Conservation (phyloP, 116 monocot species). For the Iris pallida region DNA sequence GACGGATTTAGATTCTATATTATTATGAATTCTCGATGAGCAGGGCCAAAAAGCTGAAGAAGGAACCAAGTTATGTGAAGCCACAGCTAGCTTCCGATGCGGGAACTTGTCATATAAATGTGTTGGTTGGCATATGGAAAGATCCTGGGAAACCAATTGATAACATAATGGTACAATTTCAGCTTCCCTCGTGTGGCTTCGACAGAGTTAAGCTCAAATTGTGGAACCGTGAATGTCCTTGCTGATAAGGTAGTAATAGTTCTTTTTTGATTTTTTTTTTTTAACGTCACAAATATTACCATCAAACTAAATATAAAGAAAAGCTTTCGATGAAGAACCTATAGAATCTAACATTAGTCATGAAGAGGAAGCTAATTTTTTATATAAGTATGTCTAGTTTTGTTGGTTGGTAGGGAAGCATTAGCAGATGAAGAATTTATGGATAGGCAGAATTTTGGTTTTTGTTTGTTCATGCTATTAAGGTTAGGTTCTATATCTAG, state of each 20-base stretch:
- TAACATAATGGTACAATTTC: constrained; percentile 54
- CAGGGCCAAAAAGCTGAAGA: constrained; percentile 87
- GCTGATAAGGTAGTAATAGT: constrained; percentile 55
- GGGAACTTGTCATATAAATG: constrained; percentile 64
- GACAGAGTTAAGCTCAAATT: constrained; percentile 65
- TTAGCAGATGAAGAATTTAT: too few relatives aligned
- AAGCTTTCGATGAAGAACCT: too few relatives aligned
- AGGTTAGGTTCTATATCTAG: too few relatives aligned
- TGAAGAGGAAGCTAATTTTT: too few relatives aligned
- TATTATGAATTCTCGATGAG: neutral
- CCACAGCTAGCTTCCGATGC: constrained; percentile 67
- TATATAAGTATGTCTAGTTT: too few relatives aligned
- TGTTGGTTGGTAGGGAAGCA: too few relatives aligned
- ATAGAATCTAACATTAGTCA: too few relatives aligned
- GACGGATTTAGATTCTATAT: neutral
- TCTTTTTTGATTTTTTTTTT: too few relatives aligned
- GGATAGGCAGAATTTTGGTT: too few relatives aligned
- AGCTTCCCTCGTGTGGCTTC: constrained; percentile 60
- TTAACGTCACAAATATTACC: neutral
- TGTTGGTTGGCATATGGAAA: constrained; percentile 71
- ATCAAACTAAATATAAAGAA: too few relatives aligned
- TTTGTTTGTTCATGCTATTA: too few relatives aligned
- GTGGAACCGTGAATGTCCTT: constrained; percentile 72
- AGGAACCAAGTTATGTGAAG: constrained; percentile 79
- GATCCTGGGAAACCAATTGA: constrained; percentile 87